These are phyloP conservation scores for Monilinia laxa DNA, from an alignment of 2,329 filamentous ascomycete species.

Conservation along the genomic window DNA sequence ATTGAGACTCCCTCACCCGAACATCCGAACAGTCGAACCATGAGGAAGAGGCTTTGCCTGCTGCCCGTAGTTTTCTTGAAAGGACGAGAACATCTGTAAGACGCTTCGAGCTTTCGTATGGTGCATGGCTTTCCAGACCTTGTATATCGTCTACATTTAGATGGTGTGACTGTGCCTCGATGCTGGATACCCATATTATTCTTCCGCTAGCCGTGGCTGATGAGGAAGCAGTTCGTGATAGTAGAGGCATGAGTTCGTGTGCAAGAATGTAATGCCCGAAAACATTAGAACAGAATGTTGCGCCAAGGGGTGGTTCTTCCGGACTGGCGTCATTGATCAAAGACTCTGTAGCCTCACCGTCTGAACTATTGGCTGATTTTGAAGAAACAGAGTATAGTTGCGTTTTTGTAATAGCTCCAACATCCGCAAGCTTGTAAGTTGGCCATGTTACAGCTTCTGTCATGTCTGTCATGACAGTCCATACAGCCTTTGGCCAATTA, in stretches of 20 bases:
- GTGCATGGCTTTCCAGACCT: slow-evolving; percentile 55
- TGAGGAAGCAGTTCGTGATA: slow-evolving; percentile 45
- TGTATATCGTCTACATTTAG: slow-evolving; percentile 73
- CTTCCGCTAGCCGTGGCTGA: slow-evolving; percentile 34
- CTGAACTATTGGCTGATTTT: neutral
- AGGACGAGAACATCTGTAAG: slow-evolving; percentile 82
- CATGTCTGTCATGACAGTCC: slow-evolving; percentile 57
- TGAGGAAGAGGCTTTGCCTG: slow-evolving; percentile 53
- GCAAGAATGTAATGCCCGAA: slow-evolving; percentile 93
- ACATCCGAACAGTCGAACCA: slow-evolving; percentile 52
- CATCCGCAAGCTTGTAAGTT: slow-evolving; percentile 64
- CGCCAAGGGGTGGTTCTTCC: slow-evolving; percentile 64
- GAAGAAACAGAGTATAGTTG: slow-evolving; percentile 45
- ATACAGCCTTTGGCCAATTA: slow-evolving; percentile 62
- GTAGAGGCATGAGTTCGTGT: slow-evolving; percentile 74
- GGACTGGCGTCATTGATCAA: slow-evolving; percentile 27
- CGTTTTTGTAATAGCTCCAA: slow-evolving; percentile 53
- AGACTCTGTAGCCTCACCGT: slow-evolving; percentile 36
- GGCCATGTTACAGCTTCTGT: slow-evolving; percentile 74
- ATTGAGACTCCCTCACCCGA: neutral
- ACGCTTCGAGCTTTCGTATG: slow-evolving; percentile 87
- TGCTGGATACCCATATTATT: slow-evolving; percentile 83
- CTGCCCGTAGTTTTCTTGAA: slow-evolving; percentile 66
- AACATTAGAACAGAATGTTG: slow-evolving; percentile 87
- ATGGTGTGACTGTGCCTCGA: slow-evolving; percentile 61